Conservation (phyloP, 345 rosid species). For the Physaria fendleri region DNA sequence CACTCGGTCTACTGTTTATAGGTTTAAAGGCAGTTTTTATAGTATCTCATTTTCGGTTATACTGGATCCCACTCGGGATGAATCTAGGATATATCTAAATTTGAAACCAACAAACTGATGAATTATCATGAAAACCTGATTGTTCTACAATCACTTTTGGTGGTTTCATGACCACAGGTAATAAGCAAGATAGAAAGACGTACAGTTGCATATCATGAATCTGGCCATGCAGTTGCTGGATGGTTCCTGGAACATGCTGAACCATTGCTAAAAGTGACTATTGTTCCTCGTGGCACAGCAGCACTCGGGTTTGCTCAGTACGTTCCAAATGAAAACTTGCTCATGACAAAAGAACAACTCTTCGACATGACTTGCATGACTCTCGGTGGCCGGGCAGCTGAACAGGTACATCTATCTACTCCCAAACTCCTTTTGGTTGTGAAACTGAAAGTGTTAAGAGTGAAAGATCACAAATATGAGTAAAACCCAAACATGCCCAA, state of each 20-base stretch:
- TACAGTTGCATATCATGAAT: constrained; percentile 92
- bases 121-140: background rate
- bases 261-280: constrained; percentile 86
- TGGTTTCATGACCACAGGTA: constrained; percentile 38
- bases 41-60: background rate
- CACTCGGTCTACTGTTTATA: background rate
- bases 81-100: background rate
- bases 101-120: background rate
- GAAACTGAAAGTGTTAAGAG: background rate
- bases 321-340: constrained; percentile 92
- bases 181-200: constrained; percentile 86
- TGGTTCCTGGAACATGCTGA: constrained; percentile 98
- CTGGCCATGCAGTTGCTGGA: constrained; percentile 93
- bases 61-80: background rate
- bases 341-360: constrained; percentile 93
- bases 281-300: constrained; percentile 96
- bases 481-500: background rate
- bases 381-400: constrained; percentile 96
- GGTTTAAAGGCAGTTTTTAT: background rate
- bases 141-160: background rate
- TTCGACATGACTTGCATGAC: constrained; percentile 98
- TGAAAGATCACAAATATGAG: background rate
- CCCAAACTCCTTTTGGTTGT: background rate
- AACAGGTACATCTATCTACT: constrained; percentile 50
- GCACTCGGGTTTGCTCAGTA: constrained; percentile 96